Conservation (phyloP, 345 rosid genomes). For the Eucalyptus urophylla region DNA sequence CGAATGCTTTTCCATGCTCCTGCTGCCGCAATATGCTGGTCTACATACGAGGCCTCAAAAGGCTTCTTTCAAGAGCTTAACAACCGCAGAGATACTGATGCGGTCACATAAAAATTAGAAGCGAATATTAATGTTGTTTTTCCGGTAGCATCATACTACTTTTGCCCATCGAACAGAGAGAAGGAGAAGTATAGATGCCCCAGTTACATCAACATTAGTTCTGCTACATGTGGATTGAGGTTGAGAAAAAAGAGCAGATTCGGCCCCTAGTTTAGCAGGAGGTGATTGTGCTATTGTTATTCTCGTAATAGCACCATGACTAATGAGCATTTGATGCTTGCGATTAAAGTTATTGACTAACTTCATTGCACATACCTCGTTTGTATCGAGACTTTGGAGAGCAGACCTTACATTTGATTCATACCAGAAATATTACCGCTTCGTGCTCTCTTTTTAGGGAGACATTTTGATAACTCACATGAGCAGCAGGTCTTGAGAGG, state of each 20-base stretch:
- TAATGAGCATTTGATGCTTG: background rate
- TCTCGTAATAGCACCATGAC: background rate
- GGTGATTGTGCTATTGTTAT: background rate
- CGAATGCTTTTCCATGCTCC: slow-evolving; percentile 99
- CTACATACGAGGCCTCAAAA: slow-evolving; percentile 76
- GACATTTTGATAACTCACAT: background rate
- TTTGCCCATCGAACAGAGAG: background rate
- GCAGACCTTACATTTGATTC: background rate
- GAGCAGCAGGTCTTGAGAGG: background rate
- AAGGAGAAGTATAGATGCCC: background rate
- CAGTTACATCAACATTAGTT: background rate
- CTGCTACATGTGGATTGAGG: background rate
- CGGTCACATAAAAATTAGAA: background rate
- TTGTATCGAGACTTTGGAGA: background rate
- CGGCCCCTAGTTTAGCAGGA: background rate
- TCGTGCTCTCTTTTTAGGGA: background rate
- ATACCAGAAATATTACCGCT: background rate
- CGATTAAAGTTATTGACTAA: background rate
- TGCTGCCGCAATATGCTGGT: slow-evolving; percentile 98
- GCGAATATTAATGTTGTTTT: background rate
- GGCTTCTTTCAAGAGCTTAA: slow-evolving; percentile 56
- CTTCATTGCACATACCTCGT: background rate
- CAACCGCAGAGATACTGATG: background rate
- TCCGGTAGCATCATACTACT: background rate
- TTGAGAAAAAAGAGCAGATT: background rate